These are phyloP conservation scores for Ceratocystis alfenasii DNA, from an alignment of 2,329 filamentous ascomycete species.

Conservation along the genomic window DNA sequence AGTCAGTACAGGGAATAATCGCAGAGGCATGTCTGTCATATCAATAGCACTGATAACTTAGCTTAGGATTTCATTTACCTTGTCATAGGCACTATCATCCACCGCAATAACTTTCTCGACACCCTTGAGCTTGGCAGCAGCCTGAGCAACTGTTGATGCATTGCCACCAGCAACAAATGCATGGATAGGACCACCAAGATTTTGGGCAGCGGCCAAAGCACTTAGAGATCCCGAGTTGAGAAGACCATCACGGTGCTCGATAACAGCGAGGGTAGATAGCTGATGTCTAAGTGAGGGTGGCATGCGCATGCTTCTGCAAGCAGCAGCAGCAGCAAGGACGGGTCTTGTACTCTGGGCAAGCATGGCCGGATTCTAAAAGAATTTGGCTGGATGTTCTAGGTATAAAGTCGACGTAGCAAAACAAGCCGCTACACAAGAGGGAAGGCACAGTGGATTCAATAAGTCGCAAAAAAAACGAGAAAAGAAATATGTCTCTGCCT, in stretches of 20 bases:
- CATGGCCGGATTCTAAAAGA: slow-evolving; percentile 8
- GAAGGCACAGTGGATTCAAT: no score
- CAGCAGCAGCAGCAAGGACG: slow-evolving; percentile 15
- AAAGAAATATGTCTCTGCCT: neutral
- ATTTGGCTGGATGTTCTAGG: neutral
- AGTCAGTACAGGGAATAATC: slow-evolving; percentile 3
- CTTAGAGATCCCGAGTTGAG: slow-evolving; percentile 72
- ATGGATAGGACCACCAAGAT: slow-evolving; percentile 73
- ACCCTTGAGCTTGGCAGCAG: slow-evolving; percentile 80
- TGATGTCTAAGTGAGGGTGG: slow-evolving; percentile 12
- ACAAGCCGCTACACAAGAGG: neutral
- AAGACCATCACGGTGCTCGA: slow-evolving; percentile 86
- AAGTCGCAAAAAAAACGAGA: neutral
- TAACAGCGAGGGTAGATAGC: slow-evolving; percentile 76
- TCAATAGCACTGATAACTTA: neutral
- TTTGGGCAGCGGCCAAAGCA: slow-evolving; percentile 73
- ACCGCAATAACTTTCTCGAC: slow-evolving; percentile 84
- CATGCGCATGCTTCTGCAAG: slow-evolving; percentile 16
- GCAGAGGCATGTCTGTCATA: neutral
- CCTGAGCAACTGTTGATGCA: slow-evolving; percentile 62
- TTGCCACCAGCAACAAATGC: slow-evolving; percentile 76
- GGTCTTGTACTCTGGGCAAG: slow-evolving; percentile 20
- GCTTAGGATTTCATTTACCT: slow-evolving; percentile 42
- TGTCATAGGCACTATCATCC: slow-evolving; percentile 83
- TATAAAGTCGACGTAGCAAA: neutral